Evolutionary conservation across 768 basidiomycete species (phyloP), one percentile per base, ranked within the genome.

Genomic region (Lactifluus pinguis): DNA sequence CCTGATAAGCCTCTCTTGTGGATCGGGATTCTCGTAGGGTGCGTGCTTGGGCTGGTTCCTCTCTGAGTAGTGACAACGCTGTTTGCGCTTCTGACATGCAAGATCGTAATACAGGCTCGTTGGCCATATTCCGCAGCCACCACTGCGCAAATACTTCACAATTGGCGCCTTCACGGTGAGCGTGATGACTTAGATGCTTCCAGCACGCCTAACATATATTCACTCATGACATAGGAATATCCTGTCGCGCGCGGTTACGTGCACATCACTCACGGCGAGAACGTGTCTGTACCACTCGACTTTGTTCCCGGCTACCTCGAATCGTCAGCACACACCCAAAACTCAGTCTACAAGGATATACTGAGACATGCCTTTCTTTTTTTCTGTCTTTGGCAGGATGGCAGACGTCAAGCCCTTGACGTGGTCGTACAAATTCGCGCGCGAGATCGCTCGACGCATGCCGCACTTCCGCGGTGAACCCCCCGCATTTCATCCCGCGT

Each of bases 401-500:
- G 70, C 64, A 15, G 73, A 74, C 42, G 55, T 86, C 6, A 75
- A 68, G 0, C 70, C 77, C 21, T 63, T 84, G 49, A 72, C 72
- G 55, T 80, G 80, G 76, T 73, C 67, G 0, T 86, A 85, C 69
- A 87, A 86, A 64, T 76, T 76, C 55, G 56, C 68, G 4, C 76
- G 84, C 1, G 84, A 87, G 70, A 63, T 82, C 10, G 72, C 74
- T 4, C 77, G 85, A 39, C 80, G 85, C 15, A 82, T 84, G 78
- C 59, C 70, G 14, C 65, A 60, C 45, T 77, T 75, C 49, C 70
- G 73, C 15, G 75, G 75, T n/a, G 74, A 75, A 55, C 63, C 68
- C 17, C 45, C 60, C 0, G 49, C 45, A 9, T 19, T 51, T 15
- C 71, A 72, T 55, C 76, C 76, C 1, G 21, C 57, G 7, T 77